Evolutionary conservation across 2,329 filamentous ascomycete genomes (phyloP).

Genomic region (Phyllosticta citrichinensis): DNA sequence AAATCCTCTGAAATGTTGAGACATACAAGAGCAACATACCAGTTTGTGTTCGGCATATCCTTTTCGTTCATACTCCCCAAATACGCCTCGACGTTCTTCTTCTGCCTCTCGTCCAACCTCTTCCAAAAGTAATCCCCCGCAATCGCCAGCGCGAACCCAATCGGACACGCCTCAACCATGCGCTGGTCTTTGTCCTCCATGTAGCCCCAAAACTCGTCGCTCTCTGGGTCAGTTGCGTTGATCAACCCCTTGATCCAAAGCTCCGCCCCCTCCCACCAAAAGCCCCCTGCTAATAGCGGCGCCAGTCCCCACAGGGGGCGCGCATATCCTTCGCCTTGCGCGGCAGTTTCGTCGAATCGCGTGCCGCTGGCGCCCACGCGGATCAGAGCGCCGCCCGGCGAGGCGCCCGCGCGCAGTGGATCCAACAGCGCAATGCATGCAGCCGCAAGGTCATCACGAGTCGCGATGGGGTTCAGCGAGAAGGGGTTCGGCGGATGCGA

Average conservation of each 20-base stretch:
- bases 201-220: slow-evolving; percentile 65
- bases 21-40: slow-evolving; percentile 26
- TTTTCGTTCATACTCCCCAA: slow-evolving; percentile 71
- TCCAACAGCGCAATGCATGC: slow-evolving; percentile 49
- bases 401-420: slow-evolving; percentile 63
- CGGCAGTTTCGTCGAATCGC: slow-evolving; percentile 66
- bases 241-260: slow-evolving; percentile 63
- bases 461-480: slow-evolving; percentile 31
- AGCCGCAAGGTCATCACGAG: slow-evolving; percentile 31
- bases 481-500: slow-evolving; percentile 33
- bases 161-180: slow-evolving; percentile 77
- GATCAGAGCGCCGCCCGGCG: slow-evolving; percentile 53
- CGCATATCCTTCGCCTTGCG: slow-evolving; percentile 66
- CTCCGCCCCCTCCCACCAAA: slow-evolving; percentile 51
- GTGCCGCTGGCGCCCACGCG: slow-evolving; percentile 63
- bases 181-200: slow-evolving; percentile 68
- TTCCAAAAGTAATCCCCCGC: slow-evolving; percentile 56
- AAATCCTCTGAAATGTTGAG: neutral
- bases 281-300: slow-evolving; percentile 58
- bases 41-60: slow-evolving; percentile 59
- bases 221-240: slow-evolving; percentile 59
- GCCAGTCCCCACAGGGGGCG: slow-evolving; percentile 68
- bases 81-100: slow-evolving; percentile 59
- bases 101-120: slow-evolving; percentile 51
- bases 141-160: slow-evolving; percentile 65